phyloP scores from a whole-genome alignment of 148 eudicot species.

The Chenopodium formosanum region DNA sequence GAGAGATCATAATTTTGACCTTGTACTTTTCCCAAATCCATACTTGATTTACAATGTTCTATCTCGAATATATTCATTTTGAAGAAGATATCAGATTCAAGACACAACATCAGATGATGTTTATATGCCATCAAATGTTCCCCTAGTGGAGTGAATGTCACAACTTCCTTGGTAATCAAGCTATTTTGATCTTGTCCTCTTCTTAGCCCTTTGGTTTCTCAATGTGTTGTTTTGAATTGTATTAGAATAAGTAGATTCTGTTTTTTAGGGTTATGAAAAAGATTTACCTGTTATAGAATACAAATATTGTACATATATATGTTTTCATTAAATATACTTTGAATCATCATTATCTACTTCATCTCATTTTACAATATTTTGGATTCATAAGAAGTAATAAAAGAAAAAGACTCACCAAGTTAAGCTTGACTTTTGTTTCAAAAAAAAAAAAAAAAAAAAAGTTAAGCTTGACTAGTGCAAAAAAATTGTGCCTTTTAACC shows the following conservation, averaged over 20 bases:
- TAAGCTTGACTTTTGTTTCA: too few relatives aligned
- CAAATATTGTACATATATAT: too few relatives aligned
- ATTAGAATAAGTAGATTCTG: neutral
- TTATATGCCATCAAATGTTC: neutral
- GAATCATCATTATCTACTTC: too few relatives aligned
- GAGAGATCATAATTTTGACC: conserved; percentile 6
- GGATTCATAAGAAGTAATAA: too few relatives aligned
- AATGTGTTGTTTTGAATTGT: neutral
- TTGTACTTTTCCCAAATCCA: conserved; percentile 4
- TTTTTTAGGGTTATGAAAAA: neutral
- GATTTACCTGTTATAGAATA: too few relatives aligned
- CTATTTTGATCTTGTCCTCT: neutral
- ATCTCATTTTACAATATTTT: too few relatives aligned
- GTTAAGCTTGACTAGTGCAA: too few relatives aligned
- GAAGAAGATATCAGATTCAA: neutral
- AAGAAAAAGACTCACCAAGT: too few relatives aligned
- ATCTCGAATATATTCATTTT: neutral
- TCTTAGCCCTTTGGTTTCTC: neutral
- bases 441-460: too few relatives aligned
- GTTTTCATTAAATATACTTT: neutral
- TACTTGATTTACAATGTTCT: neutral
- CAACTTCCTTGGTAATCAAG: neutral
- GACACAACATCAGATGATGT: neutral
- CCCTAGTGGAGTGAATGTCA: neutral
- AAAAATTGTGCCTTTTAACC: too few relatives aligned